Evolutionary conservation across 495 filamentous ascomycete species (phyloP), one percentile per base, ranked within the genome.

Genomic region (Aspergillus mulundensis): DNA sequence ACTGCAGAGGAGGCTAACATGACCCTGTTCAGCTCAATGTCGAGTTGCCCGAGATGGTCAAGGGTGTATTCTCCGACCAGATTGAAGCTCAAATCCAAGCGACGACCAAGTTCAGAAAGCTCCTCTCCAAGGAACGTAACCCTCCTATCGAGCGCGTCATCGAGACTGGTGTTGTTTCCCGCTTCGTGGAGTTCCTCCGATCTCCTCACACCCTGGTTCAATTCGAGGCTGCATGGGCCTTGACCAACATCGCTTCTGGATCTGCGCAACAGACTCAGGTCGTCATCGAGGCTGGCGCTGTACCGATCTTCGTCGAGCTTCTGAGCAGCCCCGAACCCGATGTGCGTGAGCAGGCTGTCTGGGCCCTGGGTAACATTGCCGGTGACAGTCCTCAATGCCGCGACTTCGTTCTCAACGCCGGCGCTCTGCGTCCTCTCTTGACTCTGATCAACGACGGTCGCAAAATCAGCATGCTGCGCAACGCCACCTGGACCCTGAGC

Each of bases 131-230:
- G 77, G 95, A 99, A 79, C 89, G 95, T 68, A 99, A 99, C 75
- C 95, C 95, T 16, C 94, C 95, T 19, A 99, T 99, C 69, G 95
- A 99, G 74, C 90, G 92, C 63, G 95, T 99, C 58, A 97, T 99
- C 69, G 94, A 97, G 83, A 97, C 95, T 55, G 95, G 95, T 58
- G 95, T 99, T 57, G 95, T 99, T 42, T 85, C 85, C 75, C 87
- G 95, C 66, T 99, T 99, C 67, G 95, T 99, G 66, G 89, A 96
- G 71, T 99, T 99, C 76, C 91, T 99, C 51, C 87, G 91, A 53
- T 99, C 95, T 25, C 95, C 95, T 50, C 95, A 99, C 70, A 99
- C 95, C 28, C 82, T 99, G 21, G 95, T 99, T 47, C 95, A 99
- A 74, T 99, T 99, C 70, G 95, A 99, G 76, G 94, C 95, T 63